phyloP scores from a whole-genome alignment of 306 rosid genomes.

The Cicer chorassanicum region DNA sequence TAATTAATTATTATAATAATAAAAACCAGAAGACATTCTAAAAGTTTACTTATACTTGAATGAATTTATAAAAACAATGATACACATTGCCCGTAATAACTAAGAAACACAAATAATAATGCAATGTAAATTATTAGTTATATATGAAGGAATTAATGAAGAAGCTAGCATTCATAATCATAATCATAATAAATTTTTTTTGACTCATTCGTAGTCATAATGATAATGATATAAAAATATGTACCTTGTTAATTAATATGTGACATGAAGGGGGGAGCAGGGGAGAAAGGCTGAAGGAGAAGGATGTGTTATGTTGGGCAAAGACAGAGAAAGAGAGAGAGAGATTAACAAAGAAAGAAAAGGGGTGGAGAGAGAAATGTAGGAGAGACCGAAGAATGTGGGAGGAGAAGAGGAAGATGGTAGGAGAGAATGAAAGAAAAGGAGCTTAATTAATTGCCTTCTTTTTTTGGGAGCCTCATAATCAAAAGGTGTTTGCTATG shows the following conservation, averaged over 20 bases:
- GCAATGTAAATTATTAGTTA: neutral
- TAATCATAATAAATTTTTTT: no score
- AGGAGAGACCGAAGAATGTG: constrained; percentile 60
- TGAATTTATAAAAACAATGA: neutral
- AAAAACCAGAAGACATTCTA: constrained; percentile 21
- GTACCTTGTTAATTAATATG: constrained; percentile 54
- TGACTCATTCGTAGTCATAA: neutral
- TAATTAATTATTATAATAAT: neutral
- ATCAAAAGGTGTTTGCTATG: constrained; percentile 39
- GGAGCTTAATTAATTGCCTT: neutral
- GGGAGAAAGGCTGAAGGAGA: constrained; percentile 44
- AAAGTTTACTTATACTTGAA: neutral
- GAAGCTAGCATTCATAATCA: neutral
- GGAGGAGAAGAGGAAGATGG: constrained; percentile 42
- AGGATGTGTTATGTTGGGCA: constrained; percentile 9
- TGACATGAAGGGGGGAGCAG: constrained; percentile 37
- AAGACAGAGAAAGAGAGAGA: constrained; percentile 25
- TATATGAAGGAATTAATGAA: neutral
- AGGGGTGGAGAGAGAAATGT: constrained; percentile 42
- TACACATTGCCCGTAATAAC: neutral
- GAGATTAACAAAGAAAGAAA: constrained; percentile 27
- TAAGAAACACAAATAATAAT: neutral
- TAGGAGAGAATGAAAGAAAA: neutral
- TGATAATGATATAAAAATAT: neutral
- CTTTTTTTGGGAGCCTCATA: constrained; percentile 9